Evolutionary conservation across 805 yeast species (phyloP).

Genomic region (Lipomyces anomalus): DNA sequence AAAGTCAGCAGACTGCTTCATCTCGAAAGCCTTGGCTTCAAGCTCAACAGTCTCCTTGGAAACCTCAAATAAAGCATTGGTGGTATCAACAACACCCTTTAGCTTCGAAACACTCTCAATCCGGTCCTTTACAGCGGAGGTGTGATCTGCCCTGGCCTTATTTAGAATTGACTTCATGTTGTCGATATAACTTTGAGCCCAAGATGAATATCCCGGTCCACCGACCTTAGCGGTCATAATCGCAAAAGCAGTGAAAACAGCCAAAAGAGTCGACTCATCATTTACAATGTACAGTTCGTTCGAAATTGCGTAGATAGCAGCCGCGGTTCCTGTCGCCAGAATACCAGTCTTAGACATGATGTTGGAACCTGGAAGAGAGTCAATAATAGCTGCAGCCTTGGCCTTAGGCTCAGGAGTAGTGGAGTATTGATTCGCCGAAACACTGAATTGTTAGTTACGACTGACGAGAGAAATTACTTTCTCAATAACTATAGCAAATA

Average conservation of each 20-base stretch:
- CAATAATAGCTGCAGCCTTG: conserved; percentile 83
- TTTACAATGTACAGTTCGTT: conserved; percentile 88
- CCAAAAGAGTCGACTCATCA: conserved; percentile 84
- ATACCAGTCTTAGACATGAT: conserved; percentile 88
- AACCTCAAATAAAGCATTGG: conserved; percentile 85
- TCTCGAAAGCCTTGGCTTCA: conserved; percentile 90
- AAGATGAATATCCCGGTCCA: conserved; percentile 91
- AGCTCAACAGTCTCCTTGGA: conserved; percentile 95
- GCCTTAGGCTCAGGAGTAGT: conserved; percentile 67
- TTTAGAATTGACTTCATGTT: conserved; percentile 76
- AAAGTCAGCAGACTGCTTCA: conserved; percentile 83
- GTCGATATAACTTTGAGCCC: conserved; percentile 82
- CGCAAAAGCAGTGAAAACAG: conserved; percentile 71
- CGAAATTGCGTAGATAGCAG: conserved; percentile 87
- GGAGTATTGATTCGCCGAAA: conserved; percentile 26
- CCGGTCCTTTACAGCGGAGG: conserved; percentile 87
- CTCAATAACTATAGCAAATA: neutral
- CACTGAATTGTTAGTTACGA: neutral
- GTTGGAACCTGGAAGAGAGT: conserved; percentile 84
- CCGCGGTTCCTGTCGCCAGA: conserved; percentile 92
- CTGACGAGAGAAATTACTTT: neutral
- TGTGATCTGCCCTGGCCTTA: conserved; percentile 84
- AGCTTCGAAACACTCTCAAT: conserved; percentile 81
- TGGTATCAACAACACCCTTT: conserved; percentile 85
- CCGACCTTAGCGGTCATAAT: conserved; percentile 75